Evolutionary conservation across 1,284 basidiomycete species (phyloP).

Genomic region (Ustilago nuda): DNA sequence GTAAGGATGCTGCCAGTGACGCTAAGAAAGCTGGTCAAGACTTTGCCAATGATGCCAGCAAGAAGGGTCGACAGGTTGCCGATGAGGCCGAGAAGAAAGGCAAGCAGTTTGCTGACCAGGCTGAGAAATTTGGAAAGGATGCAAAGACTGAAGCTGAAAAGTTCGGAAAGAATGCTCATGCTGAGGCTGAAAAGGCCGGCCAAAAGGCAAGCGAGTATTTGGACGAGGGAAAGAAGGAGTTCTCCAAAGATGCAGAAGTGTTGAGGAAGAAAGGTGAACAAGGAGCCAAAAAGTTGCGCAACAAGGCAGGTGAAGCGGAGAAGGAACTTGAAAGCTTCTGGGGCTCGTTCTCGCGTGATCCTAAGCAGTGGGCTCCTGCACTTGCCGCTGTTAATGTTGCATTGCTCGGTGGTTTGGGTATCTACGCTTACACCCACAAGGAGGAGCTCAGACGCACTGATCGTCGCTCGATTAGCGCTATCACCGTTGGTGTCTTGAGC

Average conservation of each 20-base stretch:
- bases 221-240: constrained; percentile 49
- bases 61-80: constrained; percentile 32
- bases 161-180: constrained; percentile 38
- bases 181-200: constrained; percentile 45
- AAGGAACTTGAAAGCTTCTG: constrained; percentile 59
- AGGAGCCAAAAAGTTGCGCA: constrained; percentile 52
- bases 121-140: constrained; percentile 42
- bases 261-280: constrained; percentile 52
- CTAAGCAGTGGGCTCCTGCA: constrained; percentile 64
- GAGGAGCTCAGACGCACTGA: constrained; percentile 60
- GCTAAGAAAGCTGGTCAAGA: constrained; percentile 27
- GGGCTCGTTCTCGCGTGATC: constrained; percentile 61
- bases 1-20: constrained; percentile 26
- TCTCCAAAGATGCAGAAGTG: constrained; percentile 45
- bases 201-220: constrained; percentile 49
- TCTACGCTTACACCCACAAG: constrained; percentile 66
- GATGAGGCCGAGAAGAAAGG: constrained; percentile 28
- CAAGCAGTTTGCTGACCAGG: constrained; percentile 42
- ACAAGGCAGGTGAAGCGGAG: constrained; percentile 56
- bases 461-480: constrained; percentile 56
- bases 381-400: constrained; percentile 66
- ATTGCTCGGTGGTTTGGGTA: constrained; percentile 62
- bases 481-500: constrained; percentile 57
- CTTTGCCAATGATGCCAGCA: constrained; percentile 25
- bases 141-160: constrained; percentile 32